These are phyloP conservation scores for Fusarium nurragi DNA, from an alignment of 2,329 filamentous ascomycete genomes.

Conservation along the genomic window DNA sequence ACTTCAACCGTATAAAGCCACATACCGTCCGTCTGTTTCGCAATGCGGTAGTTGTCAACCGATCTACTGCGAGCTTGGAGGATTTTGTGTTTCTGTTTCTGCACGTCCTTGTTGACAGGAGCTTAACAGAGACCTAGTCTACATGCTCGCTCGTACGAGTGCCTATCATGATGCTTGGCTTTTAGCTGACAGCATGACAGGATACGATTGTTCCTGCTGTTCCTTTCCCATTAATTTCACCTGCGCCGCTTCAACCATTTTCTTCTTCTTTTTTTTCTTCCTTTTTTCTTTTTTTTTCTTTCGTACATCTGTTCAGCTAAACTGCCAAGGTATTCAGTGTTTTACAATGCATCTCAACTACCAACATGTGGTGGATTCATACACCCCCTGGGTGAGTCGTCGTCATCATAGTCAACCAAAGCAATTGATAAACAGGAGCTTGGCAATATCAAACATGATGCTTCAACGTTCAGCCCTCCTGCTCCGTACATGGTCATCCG, in stretches of 20 bases:
- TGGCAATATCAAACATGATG: background rate
- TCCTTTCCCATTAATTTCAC: background rate
- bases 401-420: conserved; percentile 26
- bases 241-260: no score
- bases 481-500: background rate
- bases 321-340: background rate
- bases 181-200: background rate
- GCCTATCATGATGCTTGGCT: background rate
- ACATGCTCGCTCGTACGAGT: background rate
- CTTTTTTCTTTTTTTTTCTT: no score
- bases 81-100: conserved; percentile 28
- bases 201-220: background rate
- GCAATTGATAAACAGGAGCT: background rate
- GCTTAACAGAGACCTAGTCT: background rate
- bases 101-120: conserved; percentile 6
- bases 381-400: conserved; percentile 26
- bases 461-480: background rate
- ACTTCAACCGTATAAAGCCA: no score
- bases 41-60: conserved; percentile 5
- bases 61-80: background rate
- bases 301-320: background rate
- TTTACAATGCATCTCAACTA: background rate
- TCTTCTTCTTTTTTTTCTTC: no score
- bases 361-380: conserved; percentile 6
- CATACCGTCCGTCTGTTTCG: conserved; percentile 14